Evolutionary conservation across 78 protist species (phyloP).

Genomic region (Acrasis kona): DNA sequence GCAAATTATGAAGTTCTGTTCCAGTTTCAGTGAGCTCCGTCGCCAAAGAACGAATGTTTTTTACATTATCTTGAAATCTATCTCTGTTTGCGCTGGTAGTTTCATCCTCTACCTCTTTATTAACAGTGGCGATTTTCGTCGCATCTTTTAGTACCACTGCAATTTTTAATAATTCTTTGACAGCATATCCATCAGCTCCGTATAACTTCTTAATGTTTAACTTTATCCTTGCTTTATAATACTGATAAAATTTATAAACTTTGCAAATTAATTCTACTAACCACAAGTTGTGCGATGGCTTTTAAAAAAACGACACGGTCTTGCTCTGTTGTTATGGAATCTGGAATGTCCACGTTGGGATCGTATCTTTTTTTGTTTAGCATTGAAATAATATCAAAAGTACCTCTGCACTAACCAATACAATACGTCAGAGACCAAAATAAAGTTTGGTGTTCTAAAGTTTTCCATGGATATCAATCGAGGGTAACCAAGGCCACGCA

Average conservation of each 20-base stretch:
- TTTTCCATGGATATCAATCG: conserved; percentile 38
- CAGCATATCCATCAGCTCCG: conserved; percentile 56
- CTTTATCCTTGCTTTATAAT: conserved; percentile 27
- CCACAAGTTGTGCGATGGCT: background rate
- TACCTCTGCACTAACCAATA: conserved; percentile 17
- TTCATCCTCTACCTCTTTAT: background rate
- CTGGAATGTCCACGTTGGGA: background rate
- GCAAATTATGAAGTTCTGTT: background rate
- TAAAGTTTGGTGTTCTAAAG: conserved; percentile 51
- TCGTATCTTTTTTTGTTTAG: too few species aligned
- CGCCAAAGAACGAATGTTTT: background rate
- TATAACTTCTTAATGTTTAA: conserved; percentile 41
- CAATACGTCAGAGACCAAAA: conserved; percentile 25
- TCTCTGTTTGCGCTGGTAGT: background rate
- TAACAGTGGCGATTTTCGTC: background rate
- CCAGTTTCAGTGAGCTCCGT: background rate
- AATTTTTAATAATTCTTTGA: conserved; percentile 48
- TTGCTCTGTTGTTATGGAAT: background rate
- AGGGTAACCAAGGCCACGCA: conserved; percentile 55
- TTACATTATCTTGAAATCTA: background rate
- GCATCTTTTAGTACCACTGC: conserved; percentile 18
- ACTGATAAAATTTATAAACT: too few species aligned
- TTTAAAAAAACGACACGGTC: conserved; percentile 29
- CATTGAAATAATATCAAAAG: too few species aligned
- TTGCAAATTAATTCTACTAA: too few species aligned